Conservation (phyloP, 805 yeast species). For the Metschnikowia drakensbergensis region DNA sequence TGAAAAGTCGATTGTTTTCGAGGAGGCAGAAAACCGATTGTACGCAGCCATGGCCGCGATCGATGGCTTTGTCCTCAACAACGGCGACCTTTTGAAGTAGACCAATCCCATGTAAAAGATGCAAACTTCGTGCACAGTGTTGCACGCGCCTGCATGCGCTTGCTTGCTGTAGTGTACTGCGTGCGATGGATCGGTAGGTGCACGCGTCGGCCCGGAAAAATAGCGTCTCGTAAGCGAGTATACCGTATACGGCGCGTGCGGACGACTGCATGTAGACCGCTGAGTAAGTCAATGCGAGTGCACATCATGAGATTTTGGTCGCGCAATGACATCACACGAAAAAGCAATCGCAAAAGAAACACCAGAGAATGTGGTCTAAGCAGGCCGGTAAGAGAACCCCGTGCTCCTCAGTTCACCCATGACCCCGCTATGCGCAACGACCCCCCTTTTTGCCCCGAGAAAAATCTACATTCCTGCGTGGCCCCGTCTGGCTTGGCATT, state of each 20-base stretch:
- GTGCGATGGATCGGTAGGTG: background rate
- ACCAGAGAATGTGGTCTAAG: background rate
- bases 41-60: constrained; percentile 95
- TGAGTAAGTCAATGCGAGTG: background rate
- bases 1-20: constrained; percentile 75
- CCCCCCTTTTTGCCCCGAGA: background rate
- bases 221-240: background rate
- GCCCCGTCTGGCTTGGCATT: no score
- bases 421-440: no score
- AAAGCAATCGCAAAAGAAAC: background rate
- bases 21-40: constrained; percentile 93
- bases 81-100: constrained; percentile 17
- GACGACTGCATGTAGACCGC: background rate
- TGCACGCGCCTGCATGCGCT: background rate
- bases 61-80: constrained; percentile 80
- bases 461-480: background rate
- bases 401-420: no score
- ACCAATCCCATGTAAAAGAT: background rate
- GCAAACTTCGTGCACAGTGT: background rate
- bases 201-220: background rate
- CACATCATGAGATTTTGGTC: background rate
- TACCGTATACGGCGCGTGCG: background rate
- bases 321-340: constrained; percentile 3
- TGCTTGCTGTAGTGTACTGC: background rate
- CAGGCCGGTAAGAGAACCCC: background rate